Percentiles rank a stretch among this genome's conserved stretches.
Evolutionary conservation across 2,329 filamentous ascomycete genomes (phyloP).

Genomic region (Aureobasidium namibiae): DNA sequence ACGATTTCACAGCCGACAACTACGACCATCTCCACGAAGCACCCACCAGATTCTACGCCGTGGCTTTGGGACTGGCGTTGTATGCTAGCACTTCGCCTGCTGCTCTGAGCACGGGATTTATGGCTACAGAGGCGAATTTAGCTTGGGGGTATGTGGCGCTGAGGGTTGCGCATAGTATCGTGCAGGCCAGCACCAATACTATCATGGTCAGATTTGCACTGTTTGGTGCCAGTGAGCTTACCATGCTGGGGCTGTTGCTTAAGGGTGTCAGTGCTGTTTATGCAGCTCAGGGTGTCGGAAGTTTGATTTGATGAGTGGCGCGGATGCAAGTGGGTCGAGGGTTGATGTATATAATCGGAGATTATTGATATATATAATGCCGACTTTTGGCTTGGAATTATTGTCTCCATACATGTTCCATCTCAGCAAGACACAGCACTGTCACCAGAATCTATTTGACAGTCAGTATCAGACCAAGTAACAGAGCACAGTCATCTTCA

Average conservation of each 20-base stretch:
- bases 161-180: constrained; percentile 32
- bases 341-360: too few species aligned
- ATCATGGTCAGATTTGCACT: constrained; percentile 30
- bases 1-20: constrained; percentile 27
- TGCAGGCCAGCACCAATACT: constrained; percentile 31
- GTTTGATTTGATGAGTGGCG: background rate
- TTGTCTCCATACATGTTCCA: background rate
- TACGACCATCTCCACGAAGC: constrained; percentile 38
- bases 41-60: constrained; percentile 38
- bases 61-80: constrained; percentile 28
- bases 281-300: background rate
- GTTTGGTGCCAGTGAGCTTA: constrained; percentile 22
- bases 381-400: too few species aligned
- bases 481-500: background rate
- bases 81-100: constrained; percentile 14
- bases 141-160: constrained; percentile 37
- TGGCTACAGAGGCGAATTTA: constrained; percentile 25
- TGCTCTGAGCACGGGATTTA: constrained; percentile 14
- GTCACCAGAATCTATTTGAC: background rate
- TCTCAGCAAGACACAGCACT: constrained; percentile 1
- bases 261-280: background rate
- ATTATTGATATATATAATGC: background rate
- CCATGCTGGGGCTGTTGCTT: background rate
- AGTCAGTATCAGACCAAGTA: background rate
- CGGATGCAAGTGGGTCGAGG: too few species aligned